Percentiles rank a stretch among this genome's conserved stretches.
These are phyloP conservation scores for Beauveria sp. DNA, from an alignment of 2,329 filamentous ascomycete genomes.

Conservation along the genomic window DNA sequence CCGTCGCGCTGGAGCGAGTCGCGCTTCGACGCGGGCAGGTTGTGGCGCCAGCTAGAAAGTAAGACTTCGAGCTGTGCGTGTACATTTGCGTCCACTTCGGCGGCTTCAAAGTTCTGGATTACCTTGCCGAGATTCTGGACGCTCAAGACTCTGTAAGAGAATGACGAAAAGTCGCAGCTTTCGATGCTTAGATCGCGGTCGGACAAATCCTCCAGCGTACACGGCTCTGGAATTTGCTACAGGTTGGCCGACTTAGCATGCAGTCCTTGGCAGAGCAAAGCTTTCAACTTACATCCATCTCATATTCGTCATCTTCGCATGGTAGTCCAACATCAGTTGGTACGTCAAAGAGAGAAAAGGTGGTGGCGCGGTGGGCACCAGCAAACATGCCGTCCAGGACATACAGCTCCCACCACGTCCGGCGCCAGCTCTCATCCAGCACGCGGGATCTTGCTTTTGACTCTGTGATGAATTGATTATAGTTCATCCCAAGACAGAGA, in stretches of 20 bases:
- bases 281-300: not conserved
- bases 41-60: slow-evolving; percentile 3
- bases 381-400: slow-evolving; percentile 69
- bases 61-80: not conserved
- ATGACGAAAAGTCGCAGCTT: not conserved
- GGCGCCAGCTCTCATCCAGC: slow-evolving; percentile 65
- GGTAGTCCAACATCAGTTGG: not conserved
- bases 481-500: slow-evolving; percentile 31
- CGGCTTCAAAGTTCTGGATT: not conserved
- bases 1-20: slow-evolving; percentile 4
- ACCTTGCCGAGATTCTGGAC: slow-evolving; percentile 2
- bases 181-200: not conserved
- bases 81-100: not conserved
- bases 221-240: not conserved
- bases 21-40: not conserved
- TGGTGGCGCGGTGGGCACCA: slow-evolving; percentile 28
- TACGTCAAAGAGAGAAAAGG: not conserved
- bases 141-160: slow-evolving; percentile 2
- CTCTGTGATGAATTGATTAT: not conserved
- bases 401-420: slow-evolving; percentile 75
- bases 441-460: slow-evolving; percentile 22
- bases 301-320: slow-evolving; percentile 8
- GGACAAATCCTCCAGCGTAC: not conserved
- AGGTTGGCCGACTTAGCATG: not conserved
- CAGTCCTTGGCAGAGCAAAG: too few species aligned